Evolutionary conservation across 306 rosid genomes (phyloP), one percentile per base, ranked within the genome.

Genomic region (Rubus parviflorus): DNA sequence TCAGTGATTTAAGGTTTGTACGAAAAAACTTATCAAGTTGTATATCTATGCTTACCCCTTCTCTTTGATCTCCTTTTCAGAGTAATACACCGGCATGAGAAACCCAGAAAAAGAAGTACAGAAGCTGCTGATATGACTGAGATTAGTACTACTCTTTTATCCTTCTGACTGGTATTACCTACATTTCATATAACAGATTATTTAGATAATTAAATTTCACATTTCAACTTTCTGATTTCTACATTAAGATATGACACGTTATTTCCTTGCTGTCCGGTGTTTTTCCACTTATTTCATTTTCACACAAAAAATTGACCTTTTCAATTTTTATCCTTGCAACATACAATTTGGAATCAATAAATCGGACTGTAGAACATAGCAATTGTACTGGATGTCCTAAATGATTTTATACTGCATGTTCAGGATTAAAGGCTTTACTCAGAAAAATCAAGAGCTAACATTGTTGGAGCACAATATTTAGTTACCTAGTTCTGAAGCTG

Each of bases 401-500:
- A 57, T 30, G 23, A 57, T 22, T 57, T n/a, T 57, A 12, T n/a
- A 57, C 58, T 53, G 7, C 19, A 17, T 2, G 4, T 57, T 57
- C 63, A 57, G 25, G 14, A 9, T 8, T 57, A 20, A 42, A 20
- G 35, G 14, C 63, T 22, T 20, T n/a, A 22, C 35, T 20, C 58
- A n/a, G 63, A 13, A n/a, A 19, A 20, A 57, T 20, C 25, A 57
- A 57, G 14, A 57, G 22, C 63, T 20, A 8, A 57, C 63, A 57
- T 22, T 20, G 8, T 9, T 20, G 8, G 13, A 57, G 14, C 35
- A 57, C 12, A 57, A 22, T 57, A 20, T 51, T 53, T 10, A 25
- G 11, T 51, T 75, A 83, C 63, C 81, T 25, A 85, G 46, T 20
- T 75, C 85, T 56, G 88, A 74, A 70, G 68, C 81, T 63, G 80